Base-by-base conservation (phyloP, 208 protist species). In the Leishmania mexicana region DNA sequence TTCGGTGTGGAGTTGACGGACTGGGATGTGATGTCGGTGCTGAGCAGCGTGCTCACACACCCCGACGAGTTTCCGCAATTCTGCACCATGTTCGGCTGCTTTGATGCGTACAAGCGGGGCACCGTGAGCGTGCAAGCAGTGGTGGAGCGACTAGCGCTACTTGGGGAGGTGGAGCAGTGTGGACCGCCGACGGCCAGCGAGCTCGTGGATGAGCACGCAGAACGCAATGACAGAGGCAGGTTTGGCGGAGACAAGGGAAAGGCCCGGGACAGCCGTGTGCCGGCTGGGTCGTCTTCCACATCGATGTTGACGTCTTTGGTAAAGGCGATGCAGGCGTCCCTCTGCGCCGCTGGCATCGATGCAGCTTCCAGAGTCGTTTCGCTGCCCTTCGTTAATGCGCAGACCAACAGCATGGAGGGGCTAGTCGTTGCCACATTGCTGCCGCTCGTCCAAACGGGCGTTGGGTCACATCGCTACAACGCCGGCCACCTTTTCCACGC, bases 1-100 rank as follows among this genome's bases (percentile, higher is more conserved):
- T 74, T 96, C 13, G 93, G 93, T 2, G 89, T 86, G 17, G 74
- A 79, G 78, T 86, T 96, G 45, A 84, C 84, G 38, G 92, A 96
- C 76, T 98, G 95, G 95, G 93, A 98, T 81, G 90, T 92, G 62
- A 70, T 93, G 40, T 75, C 85, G 21, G 62, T 94, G 71, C 79
- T 96, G 21, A 79, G 78, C 58, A 75, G 81, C 38, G 73, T 96
- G 3, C 76, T 93, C 38, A 70, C 86, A 3, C 84, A 89, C 65
- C n/a, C 86, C 35, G 87, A 91, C n/a, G 83, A 88, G 35, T 96
- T 96, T 83, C 95, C 95, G 24, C 85, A 71, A 11, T 71, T 96
- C 67, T 87, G 92, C 45, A 81, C 75, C 47, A 75, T 89, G 24
- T 88, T 95, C 70, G 83, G 88, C 42, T 81, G 78, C 77, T 90